A percentile compares a stretch with the other conserved stretches of the same genome.
Evolutionary conservation across 1,284 basidiomycete genomes (phyloP).

Genomic region (Puccinia hordei): DNA sequence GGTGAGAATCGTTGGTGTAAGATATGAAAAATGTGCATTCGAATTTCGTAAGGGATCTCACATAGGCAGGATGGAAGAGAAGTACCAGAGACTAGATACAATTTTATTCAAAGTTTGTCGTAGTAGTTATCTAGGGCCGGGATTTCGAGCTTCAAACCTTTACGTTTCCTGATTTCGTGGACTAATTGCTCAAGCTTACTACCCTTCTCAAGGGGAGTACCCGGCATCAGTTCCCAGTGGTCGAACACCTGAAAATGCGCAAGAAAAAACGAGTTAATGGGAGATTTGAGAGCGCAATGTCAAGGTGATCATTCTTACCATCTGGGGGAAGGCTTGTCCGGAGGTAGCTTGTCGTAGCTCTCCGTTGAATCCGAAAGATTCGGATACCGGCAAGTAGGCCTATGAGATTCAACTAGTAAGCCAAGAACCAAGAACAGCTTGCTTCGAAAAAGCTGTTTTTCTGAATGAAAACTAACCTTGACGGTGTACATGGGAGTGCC

Average conservation of each 20-base stretch:
- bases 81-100: too few relatives aligned
- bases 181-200: constrained; percentile 88
- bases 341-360: constrained; percentile 88
- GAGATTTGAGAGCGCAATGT: constrained; percentile 65
- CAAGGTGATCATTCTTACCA: constrained; percentile 66
- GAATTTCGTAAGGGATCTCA: too few relatives aligned
- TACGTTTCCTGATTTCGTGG: constrained; percentile 78
- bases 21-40: not conserved
- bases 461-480: constrained; percentile 64
- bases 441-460: not conserved
- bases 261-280: constrained; percentile 11
- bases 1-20: not conserved
- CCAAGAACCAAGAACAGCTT: not conserved
- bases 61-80: not conserved
- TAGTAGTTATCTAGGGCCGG: constrained; percentile 78
- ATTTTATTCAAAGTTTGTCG: constrained; percentile 69
- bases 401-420: constrained; percentile 1
- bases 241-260: constrained; percentile 59
- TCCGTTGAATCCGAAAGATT: constrained; percentile 99
- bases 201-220: constrained; percentile 63
- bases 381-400: constrained; percentile 91
- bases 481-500: constrained; percentile 99
- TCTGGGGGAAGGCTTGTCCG: constrained; percentile 98
- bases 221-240: constrained; percentile 50
- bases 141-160: constrained; percentile 74